Evolutionary conservation across 768 basidiomycete species (phyloP).

Genomic region (Mycena rosella): DNA sequence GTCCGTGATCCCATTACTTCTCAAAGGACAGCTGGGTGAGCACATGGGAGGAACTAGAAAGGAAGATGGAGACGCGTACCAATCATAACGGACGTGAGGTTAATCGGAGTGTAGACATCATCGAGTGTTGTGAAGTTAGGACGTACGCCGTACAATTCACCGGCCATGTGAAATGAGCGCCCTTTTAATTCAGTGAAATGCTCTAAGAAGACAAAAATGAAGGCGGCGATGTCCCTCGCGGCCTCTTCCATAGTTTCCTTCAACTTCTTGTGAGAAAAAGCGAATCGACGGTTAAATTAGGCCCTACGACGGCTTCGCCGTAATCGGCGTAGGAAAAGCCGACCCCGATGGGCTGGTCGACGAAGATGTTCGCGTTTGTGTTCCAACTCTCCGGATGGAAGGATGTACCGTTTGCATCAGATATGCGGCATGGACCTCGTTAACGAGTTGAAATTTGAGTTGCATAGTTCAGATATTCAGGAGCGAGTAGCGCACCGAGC

Average conservation of each 20-base stretch:
- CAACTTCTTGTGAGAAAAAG: neutral
- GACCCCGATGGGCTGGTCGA: constrained; percentile 73
- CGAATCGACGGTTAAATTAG: neutral
- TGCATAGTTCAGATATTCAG: too few species aligned
- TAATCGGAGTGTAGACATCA: constrained; percentile 55
- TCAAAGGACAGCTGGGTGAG: too few species aligned
- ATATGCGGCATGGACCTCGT: constrained; percentile 76
- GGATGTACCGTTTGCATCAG: constrained; percentile 60
- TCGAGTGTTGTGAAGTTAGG: neutral
- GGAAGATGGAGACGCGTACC: constrained; percentile 41
- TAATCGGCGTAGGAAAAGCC: constrained; percentile 76
- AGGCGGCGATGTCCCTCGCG: constrained; percentile 63
- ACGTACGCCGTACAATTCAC: constrained; percentile 66
- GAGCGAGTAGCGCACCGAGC: constrained; percentile 55
- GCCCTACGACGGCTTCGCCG: constrained; percentile 63
- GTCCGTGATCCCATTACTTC: constrained; percentile 61
- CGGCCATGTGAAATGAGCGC: constrained; percentile 72
- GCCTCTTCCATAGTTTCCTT: constrained; percentile 5
- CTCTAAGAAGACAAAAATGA: constrained; percentile 81
- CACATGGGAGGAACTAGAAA: too few species aligned
- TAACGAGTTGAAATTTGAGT: neutral
- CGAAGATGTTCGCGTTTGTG: constrained; percentile 71
- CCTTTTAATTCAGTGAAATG: constrained; percentile 80
- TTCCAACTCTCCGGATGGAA: constrained; percentile 78
- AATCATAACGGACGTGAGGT: constrained; percentile 64